These are phyloP conservation scores for Aspergillus asperescens DNA, from an alignment of 495 filamentous ascomycete species.

Conservation along the genomic window DNA sequence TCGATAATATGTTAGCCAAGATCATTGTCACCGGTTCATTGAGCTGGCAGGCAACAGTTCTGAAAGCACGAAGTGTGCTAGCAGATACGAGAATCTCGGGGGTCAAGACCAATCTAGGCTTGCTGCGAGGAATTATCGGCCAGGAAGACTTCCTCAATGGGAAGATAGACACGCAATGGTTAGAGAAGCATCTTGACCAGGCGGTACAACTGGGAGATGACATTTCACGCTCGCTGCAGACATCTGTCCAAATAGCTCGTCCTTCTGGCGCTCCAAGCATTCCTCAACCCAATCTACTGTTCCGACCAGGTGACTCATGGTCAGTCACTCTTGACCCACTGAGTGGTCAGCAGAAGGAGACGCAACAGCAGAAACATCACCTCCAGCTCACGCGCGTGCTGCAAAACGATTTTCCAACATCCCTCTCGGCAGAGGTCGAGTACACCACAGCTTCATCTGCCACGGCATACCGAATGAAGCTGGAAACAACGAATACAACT, in stretches of 20 bases:
- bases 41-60: conserved; percentile 44
- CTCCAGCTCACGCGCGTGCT: conserved; percentile 49
- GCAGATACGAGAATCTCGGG: conserved; percentile 49
- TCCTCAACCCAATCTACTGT: conserved; percentile 36
- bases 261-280: conserved; percentile 7
- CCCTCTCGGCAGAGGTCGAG: conserved; percentile 49
- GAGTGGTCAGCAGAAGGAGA: conserved; percentile 4
- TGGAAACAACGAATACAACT: conserved; percentile 45
- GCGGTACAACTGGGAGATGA: conserved; percentile 30
- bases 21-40: conserved; percentile 52
- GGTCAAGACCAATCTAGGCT: conserved; percentile 51
- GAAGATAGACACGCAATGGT: conserved; percentile 53
- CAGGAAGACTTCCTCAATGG: conserved; percentile 43
- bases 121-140: conserved; percentile 49
- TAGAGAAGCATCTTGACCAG: conserved; percentile 43
- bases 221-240: conserved; percentile 18
- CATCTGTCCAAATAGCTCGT: neutral
- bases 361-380: conserved; percentile 32
- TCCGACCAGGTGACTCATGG: conserved; percentile 55
- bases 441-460: conserved; percentile 43
- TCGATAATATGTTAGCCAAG: conserved; percentile 57
- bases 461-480: conserved; percentile 39
- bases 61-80: conserved; percentile 50
- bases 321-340: conserved; percentile 43
- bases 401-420: conserved; percentile 54